Percentiles rank a stretch among this genome's conserved stretches.
phyloP scores from a whole-genome alignment of 371 early-diverging fungal genomes.

The Mucor plumbeus region DNA sequence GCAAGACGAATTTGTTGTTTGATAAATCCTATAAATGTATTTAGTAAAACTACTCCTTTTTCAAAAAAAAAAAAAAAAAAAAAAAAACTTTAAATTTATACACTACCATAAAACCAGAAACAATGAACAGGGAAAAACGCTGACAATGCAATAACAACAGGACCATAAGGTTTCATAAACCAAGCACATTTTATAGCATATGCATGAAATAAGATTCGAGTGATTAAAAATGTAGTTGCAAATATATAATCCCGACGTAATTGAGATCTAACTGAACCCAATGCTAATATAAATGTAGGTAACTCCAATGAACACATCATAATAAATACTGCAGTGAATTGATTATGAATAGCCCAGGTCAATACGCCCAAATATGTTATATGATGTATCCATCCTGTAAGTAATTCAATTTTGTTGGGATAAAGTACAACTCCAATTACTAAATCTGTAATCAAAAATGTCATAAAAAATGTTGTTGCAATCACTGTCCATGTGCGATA shows the following conservation, averaged over 20 bases:
- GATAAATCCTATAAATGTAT: conserved; percentile 29
- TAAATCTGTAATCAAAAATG: conserved; percentile 54
- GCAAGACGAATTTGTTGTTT: conserved; percentile 30
- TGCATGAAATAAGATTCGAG: conserved; percentile 49
- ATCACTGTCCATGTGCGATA: conserved; percentile 40
- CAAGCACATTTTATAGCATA: conserved; percentile 35
- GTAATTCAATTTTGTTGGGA: conserved; percentile 46
- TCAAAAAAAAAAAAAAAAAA: too few species aligned
- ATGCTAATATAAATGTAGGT: conserved; percentile 46
- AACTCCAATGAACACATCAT: conserved; percentile 46
- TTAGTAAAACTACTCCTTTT: too few species aligned
- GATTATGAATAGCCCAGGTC: conserved; percentile 34
- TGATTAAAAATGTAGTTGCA: conserved; percentile 42
- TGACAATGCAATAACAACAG: conserved; percentile 23
- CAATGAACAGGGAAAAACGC: conserved; percentile 49
- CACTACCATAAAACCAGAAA: conserved; percentile 54
- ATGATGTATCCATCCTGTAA: conserved; percentile 66
- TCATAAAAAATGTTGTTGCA: conserved; percentile 43
- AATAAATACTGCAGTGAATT: conserved; percentile 35
- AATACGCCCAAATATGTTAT: conserved; percentile 43
- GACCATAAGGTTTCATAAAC: conserved; percentile 18
- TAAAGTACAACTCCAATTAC: conserved; percentile 51
- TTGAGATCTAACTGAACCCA: conserved; percentile 39
- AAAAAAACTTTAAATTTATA: neutral
- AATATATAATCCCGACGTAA: conserved; percentile 49